phyloP scores from a whole-genome alignment of 2,329 filamentous ascomycete genomes.

The Zalaria sp. region DNA sequence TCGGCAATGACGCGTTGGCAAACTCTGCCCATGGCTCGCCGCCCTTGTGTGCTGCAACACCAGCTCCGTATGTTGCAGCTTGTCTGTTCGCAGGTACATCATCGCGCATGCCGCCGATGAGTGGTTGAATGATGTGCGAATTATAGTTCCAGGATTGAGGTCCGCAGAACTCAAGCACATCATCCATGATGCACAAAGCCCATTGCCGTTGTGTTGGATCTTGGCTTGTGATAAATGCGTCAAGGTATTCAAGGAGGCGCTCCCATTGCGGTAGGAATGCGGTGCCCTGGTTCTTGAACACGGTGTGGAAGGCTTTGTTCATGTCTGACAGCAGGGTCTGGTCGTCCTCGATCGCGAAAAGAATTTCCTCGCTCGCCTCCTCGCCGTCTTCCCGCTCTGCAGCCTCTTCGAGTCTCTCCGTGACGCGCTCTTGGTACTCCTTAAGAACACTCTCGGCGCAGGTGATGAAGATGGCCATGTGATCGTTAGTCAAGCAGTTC shows the following conservation, averaged over 20 bases:
- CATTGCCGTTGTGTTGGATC: constrained; percentile 93
- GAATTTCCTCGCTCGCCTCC: constrained; percentile 61
- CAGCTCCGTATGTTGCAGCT: constrained; percentile 89
- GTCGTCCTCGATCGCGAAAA: constrained; percentile 92
- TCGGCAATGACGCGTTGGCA: constrained; percentile 62
- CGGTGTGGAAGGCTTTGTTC: constrained; percentile 99
- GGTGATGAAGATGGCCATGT: constrained; percentile 81
- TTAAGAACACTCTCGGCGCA: constrained; percentile 73
- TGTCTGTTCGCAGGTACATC: constrained; percentile 82
- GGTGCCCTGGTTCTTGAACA: constrained; percentile 91
- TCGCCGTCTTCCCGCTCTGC: constrained; percentile 69
- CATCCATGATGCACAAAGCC: constrained; percentile 98
- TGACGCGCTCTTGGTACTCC: constrained; percentile 83
- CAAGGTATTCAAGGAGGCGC: constrained; percentile 69
- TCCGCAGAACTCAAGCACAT: constrained; percentile 94
- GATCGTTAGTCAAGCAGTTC: constrained; percentile 59
- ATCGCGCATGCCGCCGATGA: constrained; percentile 77
- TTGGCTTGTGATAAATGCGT: constrained; percentile 62
- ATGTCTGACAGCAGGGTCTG: constrained; percentile 94
- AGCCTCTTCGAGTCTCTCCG: constrained; percentile 69
- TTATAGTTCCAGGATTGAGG: constrained; percentile 76
- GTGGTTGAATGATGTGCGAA: constrained; percentile 71
- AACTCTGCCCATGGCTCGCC: constrained; percentile 81
- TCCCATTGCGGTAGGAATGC: constrained; percentile 83
- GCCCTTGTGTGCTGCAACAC: constrained; percentile 86